Evolutionary conservation across 2,329 filamentous ascomycete genomes (phyloP).

Genomic region (Penicillium hesseltinei): DNA sequence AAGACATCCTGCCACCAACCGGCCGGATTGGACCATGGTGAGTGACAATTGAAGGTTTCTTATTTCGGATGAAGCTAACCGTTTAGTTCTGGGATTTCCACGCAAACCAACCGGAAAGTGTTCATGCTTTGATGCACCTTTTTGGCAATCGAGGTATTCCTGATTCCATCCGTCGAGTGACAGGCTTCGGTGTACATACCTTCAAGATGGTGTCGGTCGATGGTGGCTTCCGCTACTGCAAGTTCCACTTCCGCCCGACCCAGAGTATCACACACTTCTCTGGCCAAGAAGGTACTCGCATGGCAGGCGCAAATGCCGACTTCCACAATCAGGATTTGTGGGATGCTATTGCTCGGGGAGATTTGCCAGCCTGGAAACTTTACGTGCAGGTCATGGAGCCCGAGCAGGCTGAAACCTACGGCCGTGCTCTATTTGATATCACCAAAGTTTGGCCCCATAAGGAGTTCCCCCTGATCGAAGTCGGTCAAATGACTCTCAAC

Average conservation of each 20-base stretch:
- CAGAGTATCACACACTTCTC: conserved; percentile 56
- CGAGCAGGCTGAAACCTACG: conserved; percentile 49
- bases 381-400: conserved; percentile 57
- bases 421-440: conserved; percentile 55
- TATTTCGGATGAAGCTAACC: neutral
- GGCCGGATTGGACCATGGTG: conserved; percentile 61
- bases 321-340: conserved; percentile 60
- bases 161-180: conserved; percentile 46
- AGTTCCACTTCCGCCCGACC: conserved; percentile 59
- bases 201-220: conserved; percentile 37
- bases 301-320: conserved; percentile 58
- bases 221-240: conserved; percentile 58
- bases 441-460: conserved; percentile 56
- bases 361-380: conserved; percentile 58
- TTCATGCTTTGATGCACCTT: conserved; percentile 61
- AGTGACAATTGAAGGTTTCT: neutral
- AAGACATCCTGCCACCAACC: conserved; percentile 62
- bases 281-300: conserved; percentile 51
- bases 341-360: conserved; percentile 57
- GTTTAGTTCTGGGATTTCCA: conserved; percentile 60
- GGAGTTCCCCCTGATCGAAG: conserved; percentile 49
- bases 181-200: conserved; percentile 49
- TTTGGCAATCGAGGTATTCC: conserved; percentile 60
- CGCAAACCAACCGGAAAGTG: conserved; percentile 56
- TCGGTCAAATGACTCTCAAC: conserved; percentile 55